A percentile compares a stretch with the other conserved stretches of the same genome.
Conservation (phyloP, 345 rosid genomes). For the Citrus australasica region DNA sequence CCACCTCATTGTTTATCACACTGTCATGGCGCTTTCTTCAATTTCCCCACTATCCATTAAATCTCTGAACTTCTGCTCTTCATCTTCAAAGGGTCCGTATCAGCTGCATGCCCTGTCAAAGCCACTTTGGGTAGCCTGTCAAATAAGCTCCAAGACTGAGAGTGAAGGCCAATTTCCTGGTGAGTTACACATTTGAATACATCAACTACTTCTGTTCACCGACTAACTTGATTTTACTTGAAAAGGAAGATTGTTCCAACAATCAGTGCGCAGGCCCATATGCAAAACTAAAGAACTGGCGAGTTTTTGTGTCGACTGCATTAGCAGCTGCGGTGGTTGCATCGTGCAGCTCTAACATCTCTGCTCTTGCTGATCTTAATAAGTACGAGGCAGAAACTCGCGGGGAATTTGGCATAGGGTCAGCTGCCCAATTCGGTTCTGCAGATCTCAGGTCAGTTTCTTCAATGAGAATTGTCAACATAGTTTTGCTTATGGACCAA, state of each 20-base stretch:
- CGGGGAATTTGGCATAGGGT: slow-evolving; percentile 90
- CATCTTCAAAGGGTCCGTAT: slow-evolving; percentile 14
- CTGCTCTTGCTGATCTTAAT: slow-evolving; percentile 83
- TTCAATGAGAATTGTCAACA: not conserved
- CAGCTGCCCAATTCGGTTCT: slow-evolving; percentile 88
- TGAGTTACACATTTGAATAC: slow-evolving; percentile 15
- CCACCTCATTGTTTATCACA: not conserved
- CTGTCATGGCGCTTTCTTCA: slow-evolving; percentile 37
- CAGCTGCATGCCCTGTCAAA: slow-evolving; percentile 13
- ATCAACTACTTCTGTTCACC: not conserved
- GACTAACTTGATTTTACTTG: slow-evolving; percentile 28
- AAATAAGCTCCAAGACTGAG: slow-evolving; percentile 12
- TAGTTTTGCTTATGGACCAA: not conserved
- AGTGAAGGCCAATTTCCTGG: slow-evolving; percentile 15
- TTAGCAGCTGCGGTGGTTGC: slow-evolving; percentile 58
- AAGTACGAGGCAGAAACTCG: slow-evolving; percentile 78
- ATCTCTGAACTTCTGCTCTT: slow-evolving; percentile 13
- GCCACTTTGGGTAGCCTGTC: slow-evolving; percentile 25
- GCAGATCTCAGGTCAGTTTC: slow-evolving; percentile 68
- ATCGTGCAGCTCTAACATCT: slow-evolving; percentile 42
- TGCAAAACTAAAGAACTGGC: slow-evolving; percentile 44
- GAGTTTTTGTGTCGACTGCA: slow-evolving; percentile 53
- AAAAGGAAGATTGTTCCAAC: slow-evolving; percentile 47
- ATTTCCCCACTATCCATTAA: slow-evolving; percentile 29
- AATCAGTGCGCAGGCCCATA: slow-evolving; percentile 14